These are phyloP conservation scores for Acephala macrosclerotiorum DNA, from an alignment of 2,329 filamentous ascomycete genomes.

Conservation along the genomic window DNA sequence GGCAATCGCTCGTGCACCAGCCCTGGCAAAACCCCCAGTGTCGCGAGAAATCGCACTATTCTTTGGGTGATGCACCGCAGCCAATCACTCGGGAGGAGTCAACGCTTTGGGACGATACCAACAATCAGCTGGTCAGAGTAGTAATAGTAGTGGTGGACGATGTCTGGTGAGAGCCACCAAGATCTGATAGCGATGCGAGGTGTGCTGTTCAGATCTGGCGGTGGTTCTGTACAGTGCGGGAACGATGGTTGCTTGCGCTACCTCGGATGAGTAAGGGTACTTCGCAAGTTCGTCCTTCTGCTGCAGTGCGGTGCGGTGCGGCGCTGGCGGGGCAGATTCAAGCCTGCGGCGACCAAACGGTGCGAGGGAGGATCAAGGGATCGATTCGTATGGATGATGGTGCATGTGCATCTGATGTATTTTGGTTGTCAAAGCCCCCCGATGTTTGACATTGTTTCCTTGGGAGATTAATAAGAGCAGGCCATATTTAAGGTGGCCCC, in stretches of 20 bases:
- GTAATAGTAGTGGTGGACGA: not conserved
- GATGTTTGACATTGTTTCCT: constrained; percentile 24
- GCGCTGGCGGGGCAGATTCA: not conserved
- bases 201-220: not conserved
- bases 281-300: not conserved
- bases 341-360: constrained; percentile 5
- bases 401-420: constrained; percentile 24
- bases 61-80: not conserved
- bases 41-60: too few relatives aligned
- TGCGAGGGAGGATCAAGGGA: not conserved
- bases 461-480: constrained; percentile 32
- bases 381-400: constrained; percentile 14
- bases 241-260: not conserved
- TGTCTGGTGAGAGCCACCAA: not conserved
- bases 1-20: not conserved
- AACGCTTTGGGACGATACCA: constrained; percentile 13
- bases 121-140: constrained; percentile 16
- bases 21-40: not conserved
- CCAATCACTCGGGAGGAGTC: constrained; percentile 17
- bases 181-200: not conserved
- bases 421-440: constrained; percentile 14
- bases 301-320: too few relatives aligned
- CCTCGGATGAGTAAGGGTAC: constrained; percentile 7
- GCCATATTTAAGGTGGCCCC: constrained; percentile 24
- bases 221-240: not conserved